A percentile compares a stretch with the other conserved stretches of the same genome.
phyloP scores from a whole-genome alignment of 2,329 filamentous ascomycete species.

The Pestalotiopsis sp. region DNA sequence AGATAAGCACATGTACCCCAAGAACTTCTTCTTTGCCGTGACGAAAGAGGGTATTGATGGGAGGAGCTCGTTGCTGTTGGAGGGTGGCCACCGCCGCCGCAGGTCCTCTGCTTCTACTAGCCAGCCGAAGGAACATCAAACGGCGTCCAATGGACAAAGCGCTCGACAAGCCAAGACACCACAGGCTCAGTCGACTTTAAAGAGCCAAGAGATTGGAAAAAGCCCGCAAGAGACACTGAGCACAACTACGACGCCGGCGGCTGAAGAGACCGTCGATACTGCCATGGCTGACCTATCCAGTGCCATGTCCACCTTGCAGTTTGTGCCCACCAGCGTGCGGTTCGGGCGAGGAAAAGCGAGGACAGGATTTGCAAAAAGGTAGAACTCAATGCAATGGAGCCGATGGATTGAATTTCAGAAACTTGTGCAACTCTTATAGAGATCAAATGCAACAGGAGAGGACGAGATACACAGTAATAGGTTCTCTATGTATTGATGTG shows the following conservation, averaged over 20 bases:
- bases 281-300: conserved; percentile 66
- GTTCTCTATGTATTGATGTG: not conserved
- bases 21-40: conserved; percentile 85
- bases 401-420: not conserved
- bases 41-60: conserved; percentile 90
- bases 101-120: conserved; percentile 46
- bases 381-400: not conserved
- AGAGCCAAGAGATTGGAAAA: not conserved
- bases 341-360: conserved; percentile 63
- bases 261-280: conserved; percentile 40
- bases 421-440: too few relatives aligned
- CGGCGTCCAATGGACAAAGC: conserved; percentile 29
- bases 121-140: conserved; percentile 26
- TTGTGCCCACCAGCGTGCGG: conserved; percentile 68
- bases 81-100: conserved; percentile 51
- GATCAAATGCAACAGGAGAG: not conserved
- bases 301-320: conserved; percentile 72
- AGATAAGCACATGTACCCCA: conserved; percentile 91
- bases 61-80: conserved; percentile 74
- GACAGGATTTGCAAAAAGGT: conserved; percentile 55
- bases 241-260: conserved; percentile 13
- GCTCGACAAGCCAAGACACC: conserved; percentile 25
- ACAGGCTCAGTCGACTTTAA: conserved; percentile 14
- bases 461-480: not conserved
- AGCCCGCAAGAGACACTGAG: conserved; percentile 17